phyloP scores from a whole-genome alignment of 768 basidiomycete genomes.

The Podaxis pistillaris region DNA sequence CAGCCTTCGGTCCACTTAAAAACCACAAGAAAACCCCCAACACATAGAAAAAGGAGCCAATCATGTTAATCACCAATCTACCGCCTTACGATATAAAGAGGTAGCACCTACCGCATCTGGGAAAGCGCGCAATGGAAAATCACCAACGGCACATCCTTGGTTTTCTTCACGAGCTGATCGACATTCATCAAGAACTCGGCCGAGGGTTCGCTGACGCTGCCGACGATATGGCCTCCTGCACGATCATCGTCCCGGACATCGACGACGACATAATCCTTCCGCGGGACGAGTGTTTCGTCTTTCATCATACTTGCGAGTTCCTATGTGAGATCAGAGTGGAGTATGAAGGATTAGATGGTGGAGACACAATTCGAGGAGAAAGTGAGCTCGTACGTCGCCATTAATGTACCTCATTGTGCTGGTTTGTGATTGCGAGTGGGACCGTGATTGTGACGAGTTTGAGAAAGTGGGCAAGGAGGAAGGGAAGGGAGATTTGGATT shows the following conservation, averaged over 20 bases:
- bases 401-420: slow-evolving; percentile 22
- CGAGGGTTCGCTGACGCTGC: slow-evolving; percentile 62
- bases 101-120: slow-evolving; percentile 65
- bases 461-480: neutral
- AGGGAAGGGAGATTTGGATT: neutral
- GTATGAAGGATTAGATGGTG: slow-evolving; percentile 1
- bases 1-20: slow-evolving; percentile 74
- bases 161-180: slow-evolving; percentile 55
- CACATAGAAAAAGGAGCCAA: slow-evolving; percentile 9
- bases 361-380: neutral
- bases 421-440: neutral
- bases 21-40: neutral
- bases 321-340: slow-evolving; percentile 33
- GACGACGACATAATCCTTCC: slow-evolving; percentile 71
- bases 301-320: slow-evolving; percentile 71
- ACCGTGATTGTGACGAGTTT: neutral
- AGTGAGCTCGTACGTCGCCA: slow-evolving; percentile 21
- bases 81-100: neutral
- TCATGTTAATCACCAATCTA: neutral
- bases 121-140: slow-evolving; percentile 82
- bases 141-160: slow-evolving; percentile 59
- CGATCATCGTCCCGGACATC: slow-evolving; percentile 88
- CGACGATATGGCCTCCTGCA: slow-evolving; percentile 75
- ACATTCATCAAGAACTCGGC: slow-evolving; percentile 54
- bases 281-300: slow-evolving; percentile 49